phyloP scores from a whole-genome alignment of 2,329 filamentous ascomycete genomes.

The Madurella mycetomatis region DNA sequence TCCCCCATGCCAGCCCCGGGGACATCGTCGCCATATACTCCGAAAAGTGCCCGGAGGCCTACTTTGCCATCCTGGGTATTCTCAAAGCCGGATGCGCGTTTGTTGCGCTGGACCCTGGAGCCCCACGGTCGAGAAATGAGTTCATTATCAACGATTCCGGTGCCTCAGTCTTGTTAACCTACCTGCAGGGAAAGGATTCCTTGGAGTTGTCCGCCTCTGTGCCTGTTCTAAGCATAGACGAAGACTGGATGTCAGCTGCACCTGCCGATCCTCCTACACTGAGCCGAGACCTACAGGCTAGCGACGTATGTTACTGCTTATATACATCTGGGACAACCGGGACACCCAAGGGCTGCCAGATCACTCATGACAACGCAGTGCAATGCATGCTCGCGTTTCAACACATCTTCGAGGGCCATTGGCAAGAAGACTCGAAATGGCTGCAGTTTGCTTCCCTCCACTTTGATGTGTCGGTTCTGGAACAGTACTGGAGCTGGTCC shows the following conservation, averaged over 20 bases:
- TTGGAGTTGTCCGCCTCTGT: slow-evolving; percentile 34
- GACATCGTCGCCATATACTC: slow-evolving; percentile 72
- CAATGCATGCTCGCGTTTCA: slow-evolving; percentile 88
- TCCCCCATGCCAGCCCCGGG: slow-evolving; percentile 47
- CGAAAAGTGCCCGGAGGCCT: slow-evolving; percentile 79
- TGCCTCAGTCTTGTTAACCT: slow-evolving; percentile 59
- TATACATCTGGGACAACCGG: slow-evolving; percentile 88
- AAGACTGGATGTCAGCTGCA: slow-evolving; percentile 28
- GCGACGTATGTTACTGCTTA: slow-evolving; percentile 71
- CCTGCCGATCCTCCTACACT: slow-evolving; percentile 28
- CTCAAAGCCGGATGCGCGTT: slow-evolving; percentile 79
- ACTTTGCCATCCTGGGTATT: slow-evolving; percentile 75
- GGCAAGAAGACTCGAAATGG: slow-evolving; percentile 71
- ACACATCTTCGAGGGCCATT: slow-evolving; percentile 69
- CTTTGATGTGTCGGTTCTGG: slow-evolving; percentile 88
- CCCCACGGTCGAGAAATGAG: slow-evolving; percentile 66
- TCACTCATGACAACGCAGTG: slow-evolving; percentile 83
- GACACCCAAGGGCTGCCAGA: slow-evolving; percentile 79
- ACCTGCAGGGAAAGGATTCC: slow-evolving; percentile 24
- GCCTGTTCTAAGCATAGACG: slow-evolving; percentile 33
- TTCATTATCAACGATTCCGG: slow-evolving; percentile 75
- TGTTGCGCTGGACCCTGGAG: slow-evolving; percentile 71
- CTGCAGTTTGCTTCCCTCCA: slow-evolving; percentile 92
- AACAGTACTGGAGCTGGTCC: slow-evolving; percentile 95
- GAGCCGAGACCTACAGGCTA: slow-evolving; percentile 35